A percentile compares a stretch with the other conserved stretches of the same genome.
phyloP scores from a whole-genome alignment of 495 filamentous ascomycete genomes.

The Neurospora tetrasperma region DNA sequence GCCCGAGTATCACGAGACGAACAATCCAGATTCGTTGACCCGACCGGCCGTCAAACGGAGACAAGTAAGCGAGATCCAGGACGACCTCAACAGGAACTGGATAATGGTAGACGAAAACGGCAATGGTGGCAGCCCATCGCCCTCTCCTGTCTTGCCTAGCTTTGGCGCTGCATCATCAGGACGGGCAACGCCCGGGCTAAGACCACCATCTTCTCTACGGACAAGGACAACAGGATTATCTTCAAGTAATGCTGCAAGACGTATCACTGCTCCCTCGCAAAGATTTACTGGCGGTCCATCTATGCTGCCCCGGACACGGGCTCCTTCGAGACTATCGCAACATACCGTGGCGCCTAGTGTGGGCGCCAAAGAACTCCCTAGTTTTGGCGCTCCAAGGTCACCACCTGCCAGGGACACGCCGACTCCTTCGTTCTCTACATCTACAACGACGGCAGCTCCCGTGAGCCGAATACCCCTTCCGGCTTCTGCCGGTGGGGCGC shows the following conservation, averaged over 20 bases:
- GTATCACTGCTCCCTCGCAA: conserved; percentile 31
- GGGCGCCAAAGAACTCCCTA: conserved; percentile 33
- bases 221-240: background rate
- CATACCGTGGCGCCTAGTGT: background rate
- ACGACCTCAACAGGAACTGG: conserved; percentile 58
- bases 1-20: conserved; percentile 18
- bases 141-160: background rate
- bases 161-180: conserved; percentile 8
- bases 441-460: background rate
- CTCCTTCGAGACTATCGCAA: background rate
- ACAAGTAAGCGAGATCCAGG: conserved; percentile 38
- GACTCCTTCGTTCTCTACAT: background rate
- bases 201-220: background rate
- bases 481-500: background rate
- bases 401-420: conserved; percentile 9
- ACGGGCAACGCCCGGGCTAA: background rate
- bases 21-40: conserved; percentile 34
- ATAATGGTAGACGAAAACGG: conserved; percentile 51
- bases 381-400: conserved; percentile 41
- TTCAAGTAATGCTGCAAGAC: conserved; percentile 7
- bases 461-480: conserved; percentile 31
- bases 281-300: conserved; percentile 20
- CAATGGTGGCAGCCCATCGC: conserved; percentile 2
- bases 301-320: conserved; percentile 4
- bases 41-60: conserved; percentile 39